Conservation (phyloP, 2,329 filamentous ascomycete genomes). For the Paraphoma chrysanthemicola region DNA sequence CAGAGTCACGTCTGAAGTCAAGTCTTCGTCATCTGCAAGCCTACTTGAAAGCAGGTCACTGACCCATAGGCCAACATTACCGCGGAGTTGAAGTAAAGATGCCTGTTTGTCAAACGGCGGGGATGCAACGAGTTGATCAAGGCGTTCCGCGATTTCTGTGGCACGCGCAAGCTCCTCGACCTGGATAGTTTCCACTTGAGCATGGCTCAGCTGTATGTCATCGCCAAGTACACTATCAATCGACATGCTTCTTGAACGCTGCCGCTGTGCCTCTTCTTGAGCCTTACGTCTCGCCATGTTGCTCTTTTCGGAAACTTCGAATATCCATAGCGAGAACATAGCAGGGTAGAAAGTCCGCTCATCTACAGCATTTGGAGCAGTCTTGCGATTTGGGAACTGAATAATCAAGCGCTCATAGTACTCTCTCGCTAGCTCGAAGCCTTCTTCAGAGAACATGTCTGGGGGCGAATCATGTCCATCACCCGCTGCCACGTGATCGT, state of each 20-base stretch:
- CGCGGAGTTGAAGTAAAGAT: conserved; percentile 73
- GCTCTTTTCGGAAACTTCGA: conserved; percentile 69
- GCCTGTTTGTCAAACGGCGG: conserved; percentile 73
- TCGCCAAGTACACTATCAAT: conserved; percentile 11
- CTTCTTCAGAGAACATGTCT: conserved; percentile 45
- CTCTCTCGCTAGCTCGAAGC: conserved; percentile 64
- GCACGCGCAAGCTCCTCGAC: conserved; percentile 65
- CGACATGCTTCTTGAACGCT: conserved; percentile 19
- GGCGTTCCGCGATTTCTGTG: conserved; percentile 67
- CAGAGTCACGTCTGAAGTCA: conserved; percentile 14
- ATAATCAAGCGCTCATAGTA: conserved; percentile 83
- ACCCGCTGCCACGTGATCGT: background rate
- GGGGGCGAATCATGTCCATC: background rate
- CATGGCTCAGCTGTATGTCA: conserved; percentile 8
- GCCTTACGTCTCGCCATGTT: conserved; percentile 50
- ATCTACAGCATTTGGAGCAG: conserved; percentile 65
- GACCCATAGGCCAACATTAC: conserved; percentile 76
- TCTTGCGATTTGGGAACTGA: conserved; percentile 72
- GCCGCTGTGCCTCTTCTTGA: conserved; percentile 5
- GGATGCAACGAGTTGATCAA: conserved; percentile 74
- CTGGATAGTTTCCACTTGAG: conserved; percentile 48
- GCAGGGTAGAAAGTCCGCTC: conserved; percentile 82
- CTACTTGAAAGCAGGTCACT: conserved; percentile 66
- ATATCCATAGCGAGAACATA: conserved; percentile 82
- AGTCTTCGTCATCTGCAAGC: conserved; percentile 18